phyloP scores from a whole-genome alignment of 2,329 filamentous ascomycete species.

The Zasmidium citrigriseum region DNA sequence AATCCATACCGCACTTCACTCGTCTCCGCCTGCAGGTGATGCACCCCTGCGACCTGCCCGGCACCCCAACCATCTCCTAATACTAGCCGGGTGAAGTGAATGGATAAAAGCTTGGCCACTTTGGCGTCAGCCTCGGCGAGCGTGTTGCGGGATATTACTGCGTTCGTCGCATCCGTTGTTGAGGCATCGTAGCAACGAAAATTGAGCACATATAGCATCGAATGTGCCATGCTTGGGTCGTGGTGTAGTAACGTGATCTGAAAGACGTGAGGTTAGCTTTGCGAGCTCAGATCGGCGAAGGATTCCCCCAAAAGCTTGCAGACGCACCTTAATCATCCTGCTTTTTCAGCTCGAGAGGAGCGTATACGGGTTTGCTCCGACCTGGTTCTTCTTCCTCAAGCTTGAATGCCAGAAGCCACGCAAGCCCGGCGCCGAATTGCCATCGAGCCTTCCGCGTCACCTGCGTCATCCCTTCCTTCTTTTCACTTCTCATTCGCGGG shows the following conservation, averaged over 20 bases:
- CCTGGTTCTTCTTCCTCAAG: not conserved
- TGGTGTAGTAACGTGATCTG: not conserved
- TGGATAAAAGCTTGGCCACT: not conserved
- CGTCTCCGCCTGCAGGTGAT: not conserved
- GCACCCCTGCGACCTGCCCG: not conserved
- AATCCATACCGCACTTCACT: not conserved
- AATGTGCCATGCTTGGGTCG: not conserved
- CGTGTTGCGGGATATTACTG: not conserved
- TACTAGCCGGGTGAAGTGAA: not conserved
- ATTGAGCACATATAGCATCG: not conserved
- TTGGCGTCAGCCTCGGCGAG: not conserved
- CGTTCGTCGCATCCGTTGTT: not conserved
- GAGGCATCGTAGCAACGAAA: not conserved
- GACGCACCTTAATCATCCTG: not conserved
- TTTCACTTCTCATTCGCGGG: not conserved
- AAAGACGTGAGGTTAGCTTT: not conserved
- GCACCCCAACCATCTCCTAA: not conserved
- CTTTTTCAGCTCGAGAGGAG: not conserved
- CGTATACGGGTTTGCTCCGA: not conserved
- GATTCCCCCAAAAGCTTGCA: not conserved
- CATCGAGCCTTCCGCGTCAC: not conserved
- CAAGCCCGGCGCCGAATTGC: not conserved
- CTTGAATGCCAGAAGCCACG: not conserved
- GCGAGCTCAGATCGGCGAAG: not conserved
- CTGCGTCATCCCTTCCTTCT: not conserved